Percentiles rank a stretch among this genome's conserved stretches.
These are phyloP conservation scores for Cyclotella choctawhatcheeana DNA, from an alignment of 108 stramenopile genomes.

Conservation along the genomic window DNA sequence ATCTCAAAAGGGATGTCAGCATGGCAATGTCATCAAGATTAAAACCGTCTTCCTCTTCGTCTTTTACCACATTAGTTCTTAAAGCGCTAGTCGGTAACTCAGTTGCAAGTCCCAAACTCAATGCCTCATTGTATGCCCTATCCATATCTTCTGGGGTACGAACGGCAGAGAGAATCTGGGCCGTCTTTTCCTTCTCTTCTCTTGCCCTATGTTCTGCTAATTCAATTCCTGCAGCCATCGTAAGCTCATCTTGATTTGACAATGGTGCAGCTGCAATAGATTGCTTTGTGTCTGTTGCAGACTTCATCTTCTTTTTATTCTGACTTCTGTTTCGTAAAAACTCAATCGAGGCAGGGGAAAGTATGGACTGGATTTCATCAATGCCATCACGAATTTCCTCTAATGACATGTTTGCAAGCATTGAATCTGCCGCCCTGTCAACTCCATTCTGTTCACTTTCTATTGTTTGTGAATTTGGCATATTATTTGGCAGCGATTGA, in stretches of 20 bases:
- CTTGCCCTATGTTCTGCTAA: constrained; percentile 35
- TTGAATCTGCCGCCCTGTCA: constrained; percentile 52
- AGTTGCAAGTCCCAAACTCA: constrained; percentile 41
- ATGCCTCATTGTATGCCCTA: constrained; percentile 58
- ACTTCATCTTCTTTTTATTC: constrained; percentile 20
- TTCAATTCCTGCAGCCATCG: constrained; percentile 24
- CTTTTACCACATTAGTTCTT: not conserved
- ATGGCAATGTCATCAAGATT: constrained; percentile 37
- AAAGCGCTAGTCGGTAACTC: constrained; percentile 36
- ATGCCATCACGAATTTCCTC: constrained; percentile 66
- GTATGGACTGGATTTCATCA: constrained; percentile 60
- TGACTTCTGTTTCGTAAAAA: constrained; percentile 65
- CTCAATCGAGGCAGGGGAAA: constrained; percentile 70
- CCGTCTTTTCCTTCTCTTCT: constrained; percentile 66
- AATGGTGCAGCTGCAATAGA: not conserved
- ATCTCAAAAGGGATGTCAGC: constrained; percentile 76
- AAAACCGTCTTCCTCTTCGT: constrained; percentile 11
- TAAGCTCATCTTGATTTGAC: not conserved
- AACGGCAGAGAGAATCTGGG: constrained; percentile 65
- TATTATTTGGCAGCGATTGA: not conserved
- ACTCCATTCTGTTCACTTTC: not conserved
- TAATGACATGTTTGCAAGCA: constrained; percentile 71
- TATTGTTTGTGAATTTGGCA: not conserved
- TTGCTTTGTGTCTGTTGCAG: not conserved
- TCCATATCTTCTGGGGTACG: constrained; percentile 82